These are phyloP conservation scores for Marasmius oreades DNA, from an alignment of 1,284 basidiomycete species.

Conservation along the genomic window DNA sequence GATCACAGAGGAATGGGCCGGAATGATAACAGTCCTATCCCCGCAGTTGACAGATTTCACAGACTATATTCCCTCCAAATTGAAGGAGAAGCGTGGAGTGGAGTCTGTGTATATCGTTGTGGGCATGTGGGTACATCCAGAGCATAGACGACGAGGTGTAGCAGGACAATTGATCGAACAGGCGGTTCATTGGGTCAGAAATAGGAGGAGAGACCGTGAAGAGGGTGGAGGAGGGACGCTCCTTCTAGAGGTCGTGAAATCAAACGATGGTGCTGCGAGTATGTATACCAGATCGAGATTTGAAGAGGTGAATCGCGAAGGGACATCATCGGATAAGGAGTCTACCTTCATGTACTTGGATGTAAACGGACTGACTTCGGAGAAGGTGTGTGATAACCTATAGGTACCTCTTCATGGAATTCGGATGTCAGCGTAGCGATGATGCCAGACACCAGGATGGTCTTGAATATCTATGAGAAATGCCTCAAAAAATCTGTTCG, in stretches of 20 bases:
- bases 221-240: not conserved
- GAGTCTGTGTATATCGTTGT: constrained; percentile 24
- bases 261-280: not conserved
- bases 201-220: not conserved
- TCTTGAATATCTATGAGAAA: not conserved
- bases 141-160: constrained; percentile 29
- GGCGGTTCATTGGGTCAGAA: constrained; percentile 16
- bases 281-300: constrained; percentile 4
- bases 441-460: not conserved
- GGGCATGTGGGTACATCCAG: constrained; percentile 34
- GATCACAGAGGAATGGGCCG: constrained; percentile 25
- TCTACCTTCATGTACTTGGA: not conserved
- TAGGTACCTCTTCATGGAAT: not conserved
- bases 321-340: not conserved
- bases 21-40: constrained; percentile 26
- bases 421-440: not conserved
- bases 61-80: constrained; percentile 13
- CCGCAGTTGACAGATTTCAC: constrained; percentile 20
- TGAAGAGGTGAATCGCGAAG: not conserved
- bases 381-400: too few relatives aligned
- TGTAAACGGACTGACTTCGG: too few relatives aligned
- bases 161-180: constrained; percentile 17
- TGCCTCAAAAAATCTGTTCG: not conserved
- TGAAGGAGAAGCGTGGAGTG: constrained; percentile 15
- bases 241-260: constrained; percentile 3